Percentiles rank a stretch among this genome's conserved stretches.
These are phyloP conservation scores for Dactylis glomerata DNA, from an alignment of 176 grass and related monocot genomes.

Conservation along the genomic window DNA sequence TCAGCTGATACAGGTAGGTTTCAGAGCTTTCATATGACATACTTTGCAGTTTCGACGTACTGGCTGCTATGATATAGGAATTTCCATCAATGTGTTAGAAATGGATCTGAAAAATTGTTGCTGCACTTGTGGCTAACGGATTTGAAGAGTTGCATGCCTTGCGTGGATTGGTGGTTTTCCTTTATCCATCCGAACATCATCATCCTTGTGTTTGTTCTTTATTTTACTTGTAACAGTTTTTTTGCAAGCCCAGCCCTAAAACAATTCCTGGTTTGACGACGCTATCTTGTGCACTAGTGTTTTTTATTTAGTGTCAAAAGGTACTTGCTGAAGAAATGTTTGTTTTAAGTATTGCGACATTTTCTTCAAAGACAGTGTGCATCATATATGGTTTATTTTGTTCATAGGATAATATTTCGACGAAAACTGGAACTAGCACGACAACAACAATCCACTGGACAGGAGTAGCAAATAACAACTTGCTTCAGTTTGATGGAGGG, in stretches of 20 bases:
- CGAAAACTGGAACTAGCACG: slow-evolving; percentile 27
- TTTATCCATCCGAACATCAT: background rate
- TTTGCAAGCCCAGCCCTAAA: background rate
- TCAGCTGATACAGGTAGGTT: slow-evolving; percentile 65
- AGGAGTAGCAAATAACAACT: slow-evolving; percentile 50
- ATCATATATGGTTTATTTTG: slow-evolving; percentile 20
- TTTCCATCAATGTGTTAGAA: background rate
- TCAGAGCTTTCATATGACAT: slow-evolving; percentile 10
- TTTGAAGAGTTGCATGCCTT: background rate
- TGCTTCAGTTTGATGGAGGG: slow-evolving; percentile 83
- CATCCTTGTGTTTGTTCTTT: background rate
- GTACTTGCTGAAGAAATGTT: background rate
- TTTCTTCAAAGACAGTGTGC: background rate
- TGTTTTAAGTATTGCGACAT: background rate
- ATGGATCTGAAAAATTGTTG: background rate
- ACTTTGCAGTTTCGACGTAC: background rate
- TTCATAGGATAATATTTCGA: slow-evolving; percentile 69
- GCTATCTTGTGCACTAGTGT: background rate
- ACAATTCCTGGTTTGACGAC: background rate
- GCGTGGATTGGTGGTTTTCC: background rate
- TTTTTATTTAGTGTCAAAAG: slow-evolving; percentile 14
- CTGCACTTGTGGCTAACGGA: background rate
- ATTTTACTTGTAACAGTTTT: background rate
- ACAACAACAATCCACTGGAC: slow-evolving; percentile 83
- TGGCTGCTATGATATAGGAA: background rate